Evolutionary conservation across 2,329 filamentous ascomycete species (phyloP).

Genomic region (Phoma sp.): DNA sequence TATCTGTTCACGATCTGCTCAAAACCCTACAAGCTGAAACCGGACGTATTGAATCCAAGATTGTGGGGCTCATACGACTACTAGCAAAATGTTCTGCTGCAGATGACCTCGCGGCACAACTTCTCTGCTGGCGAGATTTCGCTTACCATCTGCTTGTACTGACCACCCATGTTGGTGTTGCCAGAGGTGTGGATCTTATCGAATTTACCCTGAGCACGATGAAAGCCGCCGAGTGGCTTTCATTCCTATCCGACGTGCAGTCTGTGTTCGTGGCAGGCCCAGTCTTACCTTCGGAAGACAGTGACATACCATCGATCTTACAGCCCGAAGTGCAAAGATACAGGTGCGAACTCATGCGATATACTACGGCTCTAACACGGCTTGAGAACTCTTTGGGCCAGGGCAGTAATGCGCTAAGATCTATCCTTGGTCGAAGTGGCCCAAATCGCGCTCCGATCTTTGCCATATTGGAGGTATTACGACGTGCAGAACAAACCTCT

Average conservation of each 20-base stretch:
- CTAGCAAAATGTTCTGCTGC: conserved; percentile 10
- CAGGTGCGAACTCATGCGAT: neutral
- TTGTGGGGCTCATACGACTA: conserved; percentile 27
- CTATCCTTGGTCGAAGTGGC: conserved; percentile 23
- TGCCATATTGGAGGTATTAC: conserved; percentile 26
- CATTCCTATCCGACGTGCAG: conserved; percentile 28
- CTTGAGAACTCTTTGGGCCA: conserved; percentile 23
- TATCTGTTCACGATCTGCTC: conserved; percentile 20
- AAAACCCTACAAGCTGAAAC: conserved; percentile 13
- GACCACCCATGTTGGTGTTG: conserved; percentile 6
- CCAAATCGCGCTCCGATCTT: conserved; percentile 14
- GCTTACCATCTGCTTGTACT: conserved; percentile 23
- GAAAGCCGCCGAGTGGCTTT: conserved; percentile 28
- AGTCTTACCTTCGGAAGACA: conserved; percentile 2
- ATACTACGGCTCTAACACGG: conserved; percentile 18
- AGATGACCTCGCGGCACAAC: conserved; percentile 4
- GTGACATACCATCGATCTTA: conserved; percentile 16
- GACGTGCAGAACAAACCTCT: conserved; percentile 11
- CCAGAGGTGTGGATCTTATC: conserved; percentile 5
- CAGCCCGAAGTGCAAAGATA: conserved; percentile 7
- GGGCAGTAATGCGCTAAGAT: conserved; percentile 15
- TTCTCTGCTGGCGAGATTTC: conserved; percentile 31
- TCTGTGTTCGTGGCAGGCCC: conserved; percentile 22
- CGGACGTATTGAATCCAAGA: conserved; percentile 9
- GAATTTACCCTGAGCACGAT: conserved; percentile 26